Conservation (phyloP, 1,139 yeast genomes). For the Candida sp. region DNA sequence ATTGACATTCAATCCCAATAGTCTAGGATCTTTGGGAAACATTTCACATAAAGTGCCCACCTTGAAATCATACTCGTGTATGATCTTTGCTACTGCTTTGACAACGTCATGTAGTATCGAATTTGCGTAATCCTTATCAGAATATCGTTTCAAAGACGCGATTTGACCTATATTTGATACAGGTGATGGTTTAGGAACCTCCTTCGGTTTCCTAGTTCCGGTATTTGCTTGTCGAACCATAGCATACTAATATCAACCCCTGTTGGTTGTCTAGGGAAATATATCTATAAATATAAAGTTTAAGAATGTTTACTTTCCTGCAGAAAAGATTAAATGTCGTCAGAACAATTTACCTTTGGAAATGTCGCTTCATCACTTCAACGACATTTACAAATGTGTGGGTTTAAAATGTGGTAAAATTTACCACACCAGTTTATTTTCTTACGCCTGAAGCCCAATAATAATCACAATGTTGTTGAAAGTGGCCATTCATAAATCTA, state of each 20-base stretch:
- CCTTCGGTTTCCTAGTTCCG: constrained; percentile 4
- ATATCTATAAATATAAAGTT: no score
- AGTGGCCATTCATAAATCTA: no score
- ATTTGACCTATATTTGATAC: constrained; percentile 48
- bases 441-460: no score
- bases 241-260: constrained; percentile 2
- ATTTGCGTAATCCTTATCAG: constrained; percentile 54
- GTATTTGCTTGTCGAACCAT: constrained; percentile 13
- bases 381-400: no score
- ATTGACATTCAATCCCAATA: constrained; percentile 86
- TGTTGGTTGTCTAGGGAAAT: no score
- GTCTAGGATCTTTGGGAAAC: constrained; percentile 65
- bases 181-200: constrained; percentile 29
- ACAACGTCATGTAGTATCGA: constrained; percentile 61
- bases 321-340: background rate
- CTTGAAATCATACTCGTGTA: constrained; percentile 62
- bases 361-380: no score
- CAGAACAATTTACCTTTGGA: no score
- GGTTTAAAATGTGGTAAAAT: no score
- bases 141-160: constrained; percentile 54
- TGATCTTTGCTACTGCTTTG: constrained; percentile 65
- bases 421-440: no score
- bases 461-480: no score
- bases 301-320: background rate
- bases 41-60: constrained; percentile 78